Evolutionary conservation across 345 rosid species (phyloP).

Genomic region (Geranium rotundifolium): DNA sequence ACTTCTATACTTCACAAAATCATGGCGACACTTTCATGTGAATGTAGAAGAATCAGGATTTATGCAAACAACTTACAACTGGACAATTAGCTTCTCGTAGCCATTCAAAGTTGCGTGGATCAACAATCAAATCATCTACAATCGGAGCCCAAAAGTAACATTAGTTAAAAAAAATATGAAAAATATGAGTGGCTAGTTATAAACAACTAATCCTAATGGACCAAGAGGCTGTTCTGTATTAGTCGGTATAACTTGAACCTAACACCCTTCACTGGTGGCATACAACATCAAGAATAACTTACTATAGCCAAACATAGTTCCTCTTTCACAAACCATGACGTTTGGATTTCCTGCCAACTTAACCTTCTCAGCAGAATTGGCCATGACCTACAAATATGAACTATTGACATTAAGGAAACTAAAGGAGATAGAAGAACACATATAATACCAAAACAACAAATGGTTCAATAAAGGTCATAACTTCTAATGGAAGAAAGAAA

Average conservation of each 20-base stretch:
- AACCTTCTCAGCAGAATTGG: conserved; percentile 79
- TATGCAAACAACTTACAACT: conserved; percentile 48
- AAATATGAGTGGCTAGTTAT: neutral
- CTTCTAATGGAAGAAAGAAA: conserved; percentile 9
- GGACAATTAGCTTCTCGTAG: conserved; percentile 94
- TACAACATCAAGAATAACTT: conserved; percentile 23
- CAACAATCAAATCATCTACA: conserved; percentile 86
- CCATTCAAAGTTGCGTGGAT: conserved; percentile 95
- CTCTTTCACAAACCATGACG: conserved; percentile 96
- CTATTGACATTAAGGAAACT: conserved; percentile 7
- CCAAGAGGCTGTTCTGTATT: neutral
- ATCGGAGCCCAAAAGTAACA: conserved; percentile 13
- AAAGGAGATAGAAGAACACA: conserved; percentile 2
- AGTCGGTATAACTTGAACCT: neutral
- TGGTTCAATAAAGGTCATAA: conserved; percentile 4
- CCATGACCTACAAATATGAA: conserved; percentile 59
- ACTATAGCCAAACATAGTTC: conserved; percentile 99
- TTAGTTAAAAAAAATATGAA: conserved; percentile 7
- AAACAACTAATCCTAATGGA: neutral
- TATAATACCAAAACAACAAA: conserved; percentile 5
- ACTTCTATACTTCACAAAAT: neutral
- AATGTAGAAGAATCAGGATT: neutral
- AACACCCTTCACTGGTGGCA: neutral
- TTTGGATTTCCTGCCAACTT: conserved; percentile 87
- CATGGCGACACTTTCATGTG: neutral